Evolutionary conservation across 2,329 filamentous ascomycete genomes (phyloP).

Genomic region (Aspergillus sp.): DNA sequence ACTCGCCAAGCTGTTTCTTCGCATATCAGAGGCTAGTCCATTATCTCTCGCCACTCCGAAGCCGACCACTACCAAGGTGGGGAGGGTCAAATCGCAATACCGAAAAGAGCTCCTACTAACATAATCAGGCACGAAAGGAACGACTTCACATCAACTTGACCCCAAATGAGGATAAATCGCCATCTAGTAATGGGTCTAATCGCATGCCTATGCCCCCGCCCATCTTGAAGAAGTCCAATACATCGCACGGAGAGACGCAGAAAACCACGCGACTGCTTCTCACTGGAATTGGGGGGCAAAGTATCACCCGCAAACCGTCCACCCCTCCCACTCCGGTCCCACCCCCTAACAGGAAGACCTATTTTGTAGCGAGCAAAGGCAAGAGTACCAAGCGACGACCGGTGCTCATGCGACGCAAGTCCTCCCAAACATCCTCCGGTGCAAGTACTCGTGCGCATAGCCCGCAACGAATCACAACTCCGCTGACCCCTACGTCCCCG

Average conservation of each 20-base stretch:
- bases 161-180: neutral
- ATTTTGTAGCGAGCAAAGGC: constrained; percentile 28
- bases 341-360: constrained; percentile 23
- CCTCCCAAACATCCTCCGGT: constrained; percentile 32
- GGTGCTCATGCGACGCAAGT: constrained; percentile 35
- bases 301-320: constrained; percentile 26
- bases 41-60: constrained; percentile 13
- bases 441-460: constrained; percentile 15
- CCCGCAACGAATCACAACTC: constrained; percentile 4
- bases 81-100: neutral
- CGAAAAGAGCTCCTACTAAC: neutral
- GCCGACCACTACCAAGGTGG: constrained; percentile 16
- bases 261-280: constrained; percentile 35
- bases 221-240: constrained; percentile 41
- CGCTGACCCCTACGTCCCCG: constrained; percentile 4
- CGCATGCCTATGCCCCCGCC: constrained; percentile 27
- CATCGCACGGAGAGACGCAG: constrained; percentile 23
- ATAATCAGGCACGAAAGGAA: constrained; percentile 1
- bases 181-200: neutral
- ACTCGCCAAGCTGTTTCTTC: constrained; percentile 45
- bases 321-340: constrained; percentile 23
- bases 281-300: constrained; percentile 23
- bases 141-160: neutral
- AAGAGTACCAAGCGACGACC: constrained; percentile 31
- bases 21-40: constrained; percentile 40